Evolutionary conservation across 2,329 filamentous ascomycete genomes (phyloP).

Genomic region (Rhexocercosporidium sp.): DNA sequence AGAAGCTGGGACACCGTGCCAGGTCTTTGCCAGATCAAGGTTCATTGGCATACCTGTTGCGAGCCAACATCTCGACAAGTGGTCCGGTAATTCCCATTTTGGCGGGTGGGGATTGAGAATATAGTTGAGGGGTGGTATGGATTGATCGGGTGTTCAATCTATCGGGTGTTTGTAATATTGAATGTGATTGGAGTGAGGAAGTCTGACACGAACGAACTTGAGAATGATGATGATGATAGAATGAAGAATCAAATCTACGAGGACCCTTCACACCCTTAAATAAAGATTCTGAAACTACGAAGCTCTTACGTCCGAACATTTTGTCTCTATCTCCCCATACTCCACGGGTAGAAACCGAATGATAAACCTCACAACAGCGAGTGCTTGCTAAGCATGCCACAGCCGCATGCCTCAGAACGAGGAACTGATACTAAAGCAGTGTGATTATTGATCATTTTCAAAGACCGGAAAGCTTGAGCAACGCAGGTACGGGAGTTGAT

Average conservation of each 20-base stretch:
- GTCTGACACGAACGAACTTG: neutral
- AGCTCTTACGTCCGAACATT: neutral
- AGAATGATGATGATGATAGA: conserved; percentile 6
- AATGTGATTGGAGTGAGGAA: neutral
- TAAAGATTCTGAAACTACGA: neutral
- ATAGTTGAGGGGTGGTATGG: neutral
- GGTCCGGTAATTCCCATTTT: conserved; percentile 31
- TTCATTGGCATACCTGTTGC: conserved; percentile 23
- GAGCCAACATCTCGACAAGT: conserved; percentile 31
- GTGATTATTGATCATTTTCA: conserved; percentile 4
- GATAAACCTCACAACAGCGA: neutral
- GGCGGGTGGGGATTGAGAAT: neutral
- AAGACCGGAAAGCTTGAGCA: neutral
- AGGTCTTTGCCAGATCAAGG: neutral
- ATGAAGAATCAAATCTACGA: neutral
- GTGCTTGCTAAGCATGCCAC: conserved; percentile 10
- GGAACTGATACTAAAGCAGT: neutral
- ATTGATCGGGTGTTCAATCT: neutral
- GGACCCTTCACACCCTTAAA: neutral
- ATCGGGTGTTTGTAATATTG: neutral
- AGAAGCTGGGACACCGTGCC: neutral
- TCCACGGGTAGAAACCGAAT: neutral
- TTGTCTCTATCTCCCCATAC: neutral
- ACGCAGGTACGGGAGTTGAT: neutral
- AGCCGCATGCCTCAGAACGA: neutral